Evolutionary conservation across 176 grass and related monocot species (phyloP).

Genomic region (Tuctoria greenei): DNA sequence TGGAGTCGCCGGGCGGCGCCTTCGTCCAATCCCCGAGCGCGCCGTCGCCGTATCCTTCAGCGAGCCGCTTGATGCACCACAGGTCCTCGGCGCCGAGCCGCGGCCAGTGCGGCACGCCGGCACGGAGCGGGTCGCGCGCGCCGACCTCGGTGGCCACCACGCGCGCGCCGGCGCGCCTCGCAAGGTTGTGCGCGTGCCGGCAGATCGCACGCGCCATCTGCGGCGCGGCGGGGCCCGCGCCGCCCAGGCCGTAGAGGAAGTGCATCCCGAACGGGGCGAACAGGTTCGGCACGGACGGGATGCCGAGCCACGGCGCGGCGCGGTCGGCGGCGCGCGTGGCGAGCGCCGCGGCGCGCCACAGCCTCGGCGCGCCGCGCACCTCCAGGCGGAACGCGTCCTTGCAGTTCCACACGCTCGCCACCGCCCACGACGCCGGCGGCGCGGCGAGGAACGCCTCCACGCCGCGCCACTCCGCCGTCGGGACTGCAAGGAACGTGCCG

Average conservation of each 20-base stretch:
- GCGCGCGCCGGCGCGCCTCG: slow-evolving; percentile 27
- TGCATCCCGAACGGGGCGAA: slow-evolving; percentile 63
- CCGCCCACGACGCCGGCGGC: slow-evolving; percentile 56
- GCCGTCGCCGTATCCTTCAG: slow-evolving; percentile 48
- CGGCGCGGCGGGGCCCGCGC: slow-evolving; percentile 32
- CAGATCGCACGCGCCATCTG: slow-evolving; percentile 38
- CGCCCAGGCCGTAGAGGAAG: slow-evolving; percentile 60
- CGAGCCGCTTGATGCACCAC: slow-evolving; percentile 85
- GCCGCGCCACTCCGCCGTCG: slow-evolving; percentile 12
- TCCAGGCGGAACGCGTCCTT: slow-evolving; percentile 63
- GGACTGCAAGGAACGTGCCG: slow-evolving; percentile 65
- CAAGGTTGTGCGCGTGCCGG: slow-evolving; percentile 55
- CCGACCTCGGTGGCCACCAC: slow-evolving; percentile 60
- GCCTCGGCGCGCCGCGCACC: slow-evolving; percentile 46
- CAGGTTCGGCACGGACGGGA: slow-evolving; percentile 67
- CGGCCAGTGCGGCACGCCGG: slow-evolving; percentile 61
- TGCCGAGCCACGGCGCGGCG: slow-evolving; percentile 46
- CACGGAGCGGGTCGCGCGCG: slow-evolving; percentile 32
- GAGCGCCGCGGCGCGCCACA: slow-evolving; percentile 32
- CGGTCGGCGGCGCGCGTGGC: slow-evolving; percentile 48
- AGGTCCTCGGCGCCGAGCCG: slow-evolving; percentile 66
- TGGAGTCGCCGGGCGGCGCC: slow-evolving; percentile 46
- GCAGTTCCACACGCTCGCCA: slow-evolving; percentile 77
- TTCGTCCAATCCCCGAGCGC: slow-evolving; percentile 71
- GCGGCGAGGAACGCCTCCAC: slow-evolving; percentile 21